Evolutionary conservation across 495 filamentous ascomycete genomes (phyloP), one percentile per base, ranked within the genome.

Genomic region (Tetracladium setigerum): DNA sequence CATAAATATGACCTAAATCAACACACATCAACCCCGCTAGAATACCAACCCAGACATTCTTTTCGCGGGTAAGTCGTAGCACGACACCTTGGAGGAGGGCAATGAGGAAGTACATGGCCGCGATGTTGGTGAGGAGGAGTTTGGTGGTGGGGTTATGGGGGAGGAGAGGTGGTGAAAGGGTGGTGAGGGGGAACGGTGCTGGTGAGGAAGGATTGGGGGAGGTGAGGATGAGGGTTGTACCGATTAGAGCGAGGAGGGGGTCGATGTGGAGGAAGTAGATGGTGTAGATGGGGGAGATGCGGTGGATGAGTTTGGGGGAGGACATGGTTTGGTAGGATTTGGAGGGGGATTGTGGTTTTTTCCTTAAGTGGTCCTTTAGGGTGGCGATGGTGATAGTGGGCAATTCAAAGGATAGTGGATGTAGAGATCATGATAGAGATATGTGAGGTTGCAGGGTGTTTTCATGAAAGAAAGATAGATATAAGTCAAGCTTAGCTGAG

Each of bases 261-360:
- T 56, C 54, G 18, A 56, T n/a, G 53, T 46, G 43, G 37, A 55
- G 53, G 47, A 55, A 51, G 34, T 41, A 55, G 43, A 55, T 47
- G 8, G 19, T 30, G 44, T 50, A 55, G 30, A 43, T 30, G 15
- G 44, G 53, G 19, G 53, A 34, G 33, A 47, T 50, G 7, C 18
- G 12, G 19, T 27, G 42, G 15, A 16, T n/a, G 27, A 30, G 27
- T 9, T n/a, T 33, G 9, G 22, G 24, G 27, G 8, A 16, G 22
- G 42, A 33, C 7, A 12, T 19, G 4, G 19, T 44, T 34, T 32
- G 27, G 30, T 27, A 3, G 22, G 22, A 27, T 27, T 3, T 27
- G 7, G 22, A 27, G 22, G 22, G 22, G n/a, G n/a, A n/a, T n/a
- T n/a, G n/a, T n/a, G n/a, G n/a, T n/a, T n/a, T n/a, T n/a, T n/a